Conservation (phyloP, 2,329 filamentous ascomycete genomes). For the Verticillium alfalfae region DNA sequence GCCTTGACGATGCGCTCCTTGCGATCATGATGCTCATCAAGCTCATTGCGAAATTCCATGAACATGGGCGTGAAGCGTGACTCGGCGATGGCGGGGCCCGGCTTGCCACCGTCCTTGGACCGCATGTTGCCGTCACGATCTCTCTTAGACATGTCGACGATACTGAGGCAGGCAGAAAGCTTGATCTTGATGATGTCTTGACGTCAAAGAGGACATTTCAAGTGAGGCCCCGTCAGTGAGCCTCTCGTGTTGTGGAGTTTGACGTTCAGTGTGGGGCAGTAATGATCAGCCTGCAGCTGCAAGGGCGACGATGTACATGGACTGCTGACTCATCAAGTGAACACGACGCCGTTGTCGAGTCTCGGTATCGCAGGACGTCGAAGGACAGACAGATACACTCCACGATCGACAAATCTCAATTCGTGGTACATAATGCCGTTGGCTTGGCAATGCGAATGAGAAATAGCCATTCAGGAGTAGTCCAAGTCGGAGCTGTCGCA, state of each 20-base stretch:
- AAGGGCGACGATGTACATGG: not conserved
- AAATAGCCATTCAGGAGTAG: not conserved
- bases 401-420: not conserved
- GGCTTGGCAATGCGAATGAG: not conserved
- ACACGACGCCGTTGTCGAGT: not conserved
- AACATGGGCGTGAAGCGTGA: constrained; percentile 68
- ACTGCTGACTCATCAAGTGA: not conserved
- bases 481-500: not conserved
- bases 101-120: constrained; percentile 15
- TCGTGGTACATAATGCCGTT: not conserved
- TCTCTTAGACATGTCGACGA: constrained; percentile 33
- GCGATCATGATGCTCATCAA: constrained; percentile 92
- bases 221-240: not conserved
- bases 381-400: not conserved
- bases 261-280: not conserved
- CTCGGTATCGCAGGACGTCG: not conserved
- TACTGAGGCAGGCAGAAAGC: no score
- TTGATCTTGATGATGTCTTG: not conserved
- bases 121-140: constrained; percentile 44
- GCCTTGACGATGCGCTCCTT: constrained; percentile 86
- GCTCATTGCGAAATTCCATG: constrained; percentile 74
- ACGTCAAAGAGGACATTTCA: not conserved
- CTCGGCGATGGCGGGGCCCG: constrained; percentile 24
- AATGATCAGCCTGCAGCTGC: not conserved
- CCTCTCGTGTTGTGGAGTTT: not conserved